Evolutionary conservation across 495 filamentous ascomycete genomes (phyloP).

Genomic region (Aspergillus carlsbadensis): DNA sequence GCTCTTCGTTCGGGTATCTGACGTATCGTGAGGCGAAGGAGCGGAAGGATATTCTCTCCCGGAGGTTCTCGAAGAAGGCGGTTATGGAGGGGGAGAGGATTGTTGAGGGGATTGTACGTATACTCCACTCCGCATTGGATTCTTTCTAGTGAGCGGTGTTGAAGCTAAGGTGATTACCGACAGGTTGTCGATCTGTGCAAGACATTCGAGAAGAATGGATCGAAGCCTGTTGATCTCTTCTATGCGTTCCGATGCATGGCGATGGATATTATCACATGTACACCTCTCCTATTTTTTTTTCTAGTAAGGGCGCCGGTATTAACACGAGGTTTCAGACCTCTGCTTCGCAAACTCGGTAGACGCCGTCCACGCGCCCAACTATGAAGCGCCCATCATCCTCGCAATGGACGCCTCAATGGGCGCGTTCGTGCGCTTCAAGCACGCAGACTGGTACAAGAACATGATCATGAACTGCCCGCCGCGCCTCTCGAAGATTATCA

Average conservation of each 20-base stretch:
- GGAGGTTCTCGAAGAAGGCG: conserved; percentile 6
- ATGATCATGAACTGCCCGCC: conserved; percentile 13
- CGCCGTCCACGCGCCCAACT: conserved; percentile 10
- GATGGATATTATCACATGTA: conserved; percentile 8
- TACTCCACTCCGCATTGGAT: background rate
- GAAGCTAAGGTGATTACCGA: background rate
- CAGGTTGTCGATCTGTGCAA: conserved; percentile 5
- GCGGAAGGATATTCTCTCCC: conserved; percentile 6
- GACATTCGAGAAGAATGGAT: conserved; percentile 1
- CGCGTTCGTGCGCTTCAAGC: conserved; percentile 9
- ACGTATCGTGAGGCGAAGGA: conserved; percentile 7
- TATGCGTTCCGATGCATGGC: conserved; percentile 15
- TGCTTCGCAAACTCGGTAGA: conserved; percentile 12
- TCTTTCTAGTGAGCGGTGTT: background rate
- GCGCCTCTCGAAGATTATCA: conserved; percentile 3
- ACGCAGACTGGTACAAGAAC: conserved; percentile 5
- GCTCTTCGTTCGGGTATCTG: conserved; percentile 8
- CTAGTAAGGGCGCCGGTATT: background rate
- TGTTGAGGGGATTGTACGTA: background rate
- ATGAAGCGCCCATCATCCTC: conserved; percentile 9
- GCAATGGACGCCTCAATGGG: conserved; percentile 10
- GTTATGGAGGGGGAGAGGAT: background rate
- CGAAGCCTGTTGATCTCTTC: background rate
- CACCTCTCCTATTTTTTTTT: background rate
- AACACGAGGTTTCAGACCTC: background rate